Conservation (phyloP, 1,284 basidiomycete species). For the Xerocomus nothofagi region DNA sequence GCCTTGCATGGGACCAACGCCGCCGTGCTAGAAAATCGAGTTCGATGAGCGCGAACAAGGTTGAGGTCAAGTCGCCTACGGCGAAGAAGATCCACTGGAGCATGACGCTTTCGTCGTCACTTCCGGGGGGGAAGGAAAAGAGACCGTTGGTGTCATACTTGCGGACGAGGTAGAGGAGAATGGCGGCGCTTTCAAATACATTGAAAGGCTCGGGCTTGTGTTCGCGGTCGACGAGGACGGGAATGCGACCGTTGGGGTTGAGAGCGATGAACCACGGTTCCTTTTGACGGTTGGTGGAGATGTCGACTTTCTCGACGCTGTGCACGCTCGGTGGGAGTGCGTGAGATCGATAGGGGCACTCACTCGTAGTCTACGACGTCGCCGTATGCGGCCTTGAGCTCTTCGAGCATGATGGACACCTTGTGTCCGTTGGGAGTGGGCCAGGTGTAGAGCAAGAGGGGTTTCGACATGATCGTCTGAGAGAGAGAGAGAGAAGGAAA, state of each 20-base stretch:
- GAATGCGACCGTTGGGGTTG: constrained; percentile 66
- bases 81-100: constrained; percentile 72
- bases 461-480: constrained; percentile 28
- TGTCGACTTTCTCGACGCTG: constrained; percentile 50
- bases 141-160: constrained; percentile 52
- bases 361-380: constrained; percentile 56
- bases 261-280: constrained; percentile 51
- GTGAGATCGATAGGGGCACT: constrained; percentile 13
- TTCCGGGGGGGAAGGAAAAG: constrained; percentile 48
- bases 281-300: constrained; percentile 52
- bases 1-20: constrained; percentile 48
- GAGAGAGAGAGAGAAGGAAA: not conserved
- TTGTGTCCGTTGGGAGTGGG: constrained; percentile 72
- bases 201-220: constrained; percentile 41
- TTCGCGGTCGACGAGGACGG: constrained; percentile 48
- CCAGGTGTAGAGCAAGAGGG: constrained; percentile 63
- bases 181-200: constrained; percentile 61
- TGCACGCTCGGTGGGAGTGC: constrained; percentile 1
- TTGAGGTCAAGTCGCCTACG: constrained; percentile 28
- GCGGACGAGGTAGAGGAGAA: constrained; percentile 58
- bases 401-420: constrained; percentile 64
- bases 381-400: constrained; percentile 61
- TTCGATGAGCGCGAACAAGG: not conserved
- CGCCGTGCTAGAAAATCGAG: constrained; percentile 34
- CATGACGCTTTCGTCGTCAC: constrained; percentile 50